Percentiles rank a stretch among this genome's conserved stretches.
Conservation (phyloP, 208 protist species). For the Leishmania martiniquensis region DNA sequence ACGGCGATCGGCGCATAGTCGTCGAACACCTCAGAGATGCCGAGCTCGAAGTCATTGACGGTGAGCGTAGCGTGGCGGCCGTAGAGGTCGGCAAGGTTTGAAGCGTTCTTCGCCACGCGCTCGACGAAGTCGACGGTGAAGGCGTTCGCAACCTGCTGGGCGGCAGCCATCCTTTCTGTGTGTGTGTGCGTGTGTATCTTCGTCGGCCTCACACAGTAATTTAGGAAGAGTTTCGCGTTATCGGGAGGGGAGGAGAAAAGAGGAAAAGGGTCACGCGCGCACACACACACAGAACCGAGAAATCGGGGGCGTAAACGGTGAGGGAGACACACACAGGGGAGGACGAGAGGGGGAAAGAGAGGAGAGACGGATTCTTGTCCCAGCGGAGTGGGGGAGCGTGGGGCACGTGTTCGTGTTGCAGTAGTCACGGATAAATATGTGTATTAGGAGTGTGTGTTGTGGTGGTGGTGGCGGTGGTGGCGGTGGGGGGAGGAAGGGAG, state of each 20-base stretch:
- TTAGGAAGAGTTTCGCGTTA: neutral
- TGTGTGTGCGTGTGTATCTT: conserved; percentile 6
- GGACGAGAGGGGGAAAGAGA: neutral
- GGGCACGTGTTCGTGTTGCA: neutral
- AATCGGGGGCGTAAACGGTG: neutral
- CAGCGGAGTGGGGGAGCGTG: neutral
- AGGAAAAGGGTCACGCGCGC: neutral
- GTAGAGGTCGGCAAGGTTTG: conserved; percentile 69
- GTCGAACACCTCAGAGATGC: conserved; percentile 55
- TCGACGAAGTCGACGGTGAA: conserved; percentile 89
- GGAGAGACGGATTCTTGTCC: neutral
- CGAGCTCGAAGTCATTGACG: conserved; percentile 86
- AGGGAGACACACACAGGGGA: neutral
- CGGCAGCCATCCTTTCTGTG: conserved; percentile 43
- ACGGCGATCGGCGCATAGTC: conserved; percentile 44
- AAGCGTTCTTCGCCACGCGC: conserved; percentile 63
- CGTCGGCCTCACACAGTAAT: neutral
- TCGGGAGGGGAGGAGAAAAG: neutral
- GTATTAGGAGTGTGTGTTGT: neutral
- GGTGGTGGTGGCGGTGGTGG: no score
- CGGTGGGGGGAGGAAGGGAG: no score
- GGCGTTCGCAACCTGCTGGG: conserved; percentile 77
- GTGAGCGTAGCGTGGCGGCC: conserved; percentile 57
- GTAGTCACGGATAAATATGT: neutral
- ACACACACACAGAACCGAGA: neutral